Base-by-base conservation (phyloP, 768 basidiomycete species). In the Suillus variegatus region DNA sequence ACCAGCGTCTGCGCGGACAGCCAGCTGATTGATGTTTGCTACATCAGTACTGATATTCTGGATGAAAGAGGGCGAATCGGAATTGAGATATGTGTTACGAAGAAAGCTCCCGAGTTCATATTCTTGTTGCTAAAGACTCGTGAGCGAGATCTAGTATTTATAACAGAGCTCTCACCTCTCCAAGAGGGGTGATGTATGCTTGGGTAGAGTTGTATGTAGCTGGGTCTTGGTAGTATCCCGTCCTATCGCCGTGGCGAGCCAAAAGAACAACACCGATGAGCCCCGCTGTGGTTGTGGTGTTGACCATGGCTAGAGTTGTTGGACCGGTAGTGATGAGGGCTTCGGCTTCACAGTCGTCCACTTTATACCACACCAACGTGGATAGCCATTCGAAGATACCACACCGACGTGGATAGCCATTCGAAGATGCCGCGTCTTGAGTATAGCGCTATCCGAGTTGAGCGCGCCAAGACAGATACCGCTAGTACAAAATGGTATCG, bases 1-100 rank as follows among this genome's bases (percentile, higher is more conserved):
- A 54, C 92, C 92, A 58, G 88, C 87, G 77, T 94, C 93, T 71
- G 91, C 91, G 66, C 88, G 88, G 62, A 91, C 84, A 69, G 85
- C 87, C 65, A 94, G 82, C 75, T 92, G 85, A 68, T 80, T 83
- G 69, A 89, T 84, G 78, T 91, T 82, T 36, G 85, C 90, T 62
- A 93, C 78, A 72, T 91, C 86, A 43, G 83, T 80, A 68, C 84
- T 80, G 73, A 92, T 86, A 62, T 85, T 87, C 67, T 84, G 82
- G 67, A 93, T 89, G 76, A 86, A 89, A 55, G 87, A 88, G 13
- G 87, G 74, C 32, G 90, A 91, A 22, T 75, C 76, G 62, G 84
- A 80, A 68, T 84, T 78, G 73, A 93, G 82, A 79, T 93, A 93
- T 3, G 82, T 85, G 38, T 83, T 73, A 66, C 90, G 87, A 64